phyloP scores from a whole-genome alignment of 148 eudicot genomes.

The Fagopyrum homotropicum region DNA sequence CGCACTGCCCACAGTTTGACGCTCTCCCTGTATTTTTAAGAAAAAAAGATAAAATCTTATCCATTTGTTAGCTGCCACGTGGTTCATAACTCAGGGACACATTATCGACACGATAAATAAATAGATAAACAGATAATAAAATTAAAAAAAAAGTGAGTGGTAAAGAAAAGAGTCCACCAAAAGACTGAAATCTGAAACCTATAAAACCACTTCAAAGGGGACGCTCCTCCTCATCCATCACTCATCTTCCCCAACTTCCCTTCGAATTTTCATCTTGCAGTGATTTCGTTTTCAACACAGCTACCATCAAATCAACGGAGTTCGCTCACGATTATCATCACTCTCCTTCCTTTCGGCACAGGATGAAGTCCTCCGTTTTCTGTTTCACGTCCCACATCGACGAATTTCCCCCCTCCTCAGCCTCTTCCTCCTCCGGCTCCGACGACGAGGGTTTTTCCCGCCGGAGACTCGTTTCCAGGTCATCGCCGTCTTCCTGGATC shows the following conservation, averaged over 20 bases:
- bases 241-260: not conserved
- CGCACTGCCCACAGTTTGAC: not conserved
- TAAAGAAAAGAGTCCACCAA: not conserved
- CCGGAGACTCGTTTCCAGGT: not conserved
- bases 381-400: slow-evolving; percentile 9
- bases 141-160: no score
- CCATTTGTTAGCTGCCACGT: not conserved
- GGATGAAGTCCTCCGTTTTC: slow-evolving; percentile 19
- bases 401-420: not conserved
- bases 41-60: not conserved
- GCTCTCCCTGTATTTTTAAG: not conserved
- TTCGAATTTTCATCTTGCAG: not conserved
- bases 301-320: slow-evolving; percentile 12
- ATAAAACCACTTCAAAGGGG: not conserved
- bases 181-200: not conserved
- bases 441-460: slow-evolving; percentile 13
- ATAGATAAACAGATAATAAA: no score
- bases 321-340: slow-evolving; percentile 16
- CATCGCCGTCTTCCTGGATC: not conserved
- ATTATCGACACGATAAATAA: not conserved
- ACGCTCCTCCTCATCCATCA: no score
- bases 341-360: slow-evolving; percentile 20
- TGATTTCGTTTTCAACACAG: not conserved
- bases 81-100: not conserved
- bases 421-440: slow-evolving; percentile 11